phyloP scores from a whole-genome alignment of 257 asterid genomes.

The Lithospermum erythrorhizon region DNA sequence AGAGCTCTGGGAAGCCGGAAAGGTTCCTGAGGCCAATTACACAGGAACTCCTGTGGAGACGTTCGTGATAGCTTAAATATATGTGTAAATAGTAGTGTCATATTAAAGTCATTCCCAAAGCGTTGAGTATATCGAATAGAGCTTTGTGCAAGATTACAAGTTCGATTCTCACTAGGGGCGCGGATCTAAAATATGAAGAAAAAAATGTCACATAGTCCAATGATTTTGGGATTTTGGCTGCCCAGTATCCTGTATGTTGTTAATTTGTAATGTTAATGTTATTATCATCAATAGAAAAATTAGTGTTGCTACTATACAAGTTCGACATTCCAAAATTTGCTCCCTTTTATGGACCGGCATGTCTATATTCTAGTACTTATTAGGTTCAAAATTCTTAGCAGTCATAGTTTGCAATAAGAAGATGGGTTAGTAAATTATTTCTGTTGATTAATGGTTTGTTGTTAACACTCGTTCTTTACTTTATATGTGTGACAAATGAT shows the following conservation, averaged over 20 bases:
- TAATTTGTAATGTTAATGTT: neutral
- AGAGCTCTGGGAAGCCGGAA: slow-evolving; percentile 72
- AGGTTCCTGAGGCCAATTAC: slow-evolving; percentile 46
- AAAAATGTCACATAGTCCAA: neutral
- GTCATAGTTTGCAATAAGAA: neutral
- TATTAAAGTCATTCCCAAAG: neutral
- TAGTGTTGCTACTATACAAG: neutral
- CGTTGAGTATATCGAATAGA: neutral
- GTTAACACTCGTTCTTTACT: neutral
- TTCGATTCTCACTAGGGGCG: neutral
- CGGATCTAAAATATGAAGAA: neutral
- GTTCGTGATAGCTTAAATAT: slow-evolving; percentile 60
- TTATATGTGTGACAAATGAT: neutral
- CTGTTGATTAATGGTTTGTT: neutral
- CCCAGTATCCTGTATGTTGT: neutral
- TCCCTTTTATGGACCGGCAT: neutral
- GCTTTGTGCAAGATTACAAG: neutral
- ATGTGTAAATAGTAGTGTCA: slow-evolving; percentile 1
- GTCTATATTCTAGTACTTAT: neutral
- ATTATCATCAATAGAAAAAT: neutral
- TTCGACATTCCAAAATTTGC: neutral
- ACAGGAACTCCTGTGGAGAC: slow-evolving; percentile 72
- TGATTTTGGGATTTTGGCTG: neutral
- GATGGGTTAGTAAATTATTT: neutral
- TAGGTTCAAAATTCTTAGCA: neutral